These are phyloP conservation scores for Debaryomyces nepalensis DNA, from an alignment of 1,139 yeast species.

Conservation along the genomic window DNA sequence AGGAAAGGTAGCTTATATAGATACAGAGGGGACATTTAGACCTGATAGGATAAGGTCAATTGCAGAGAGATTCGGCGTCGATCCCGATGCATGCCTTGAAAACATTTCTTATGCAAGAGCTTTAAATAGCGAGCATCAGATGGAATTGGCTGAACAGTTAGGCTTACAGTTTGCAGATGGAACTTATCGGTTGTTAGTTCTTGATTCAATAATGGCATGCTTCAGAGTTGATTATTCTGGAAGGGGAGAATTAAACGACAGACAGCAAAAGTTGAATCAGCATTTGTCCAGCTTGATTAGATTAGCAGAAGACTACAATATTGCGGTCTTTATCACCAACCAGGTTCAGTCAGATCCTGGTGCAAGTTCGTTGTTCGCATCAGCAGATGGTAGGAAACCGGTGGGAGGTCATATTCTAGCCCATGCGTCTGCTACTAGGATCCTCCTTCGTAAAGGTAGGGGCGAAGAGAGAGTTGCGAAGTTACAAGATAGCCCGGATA, in stretches of 20 bases:
- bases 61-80: conserved; percentile 58
- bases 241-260: conserved; percentile 62
- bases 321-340: conserved; percentile 63
- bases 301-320: conserved; percentile 61
- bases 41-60: conserved; percentile 60
- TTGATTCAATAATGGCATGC: conserved; percentile 66
- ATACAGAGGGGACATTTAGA: conserved; percentile 64
- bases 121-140: conserved; percentile 62
- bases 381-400: conserved; percentile 69
- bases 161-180: conserved; percentile 57
- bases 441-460: conserved; percentile 60
- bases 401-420: conserved; percentile 69
- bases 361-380: conserved; percentile 64
- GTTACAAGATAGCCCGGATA: conserved; percentile 65
- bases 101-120: conserved; percentile 64
- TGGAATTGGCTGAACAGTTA: conserved; percentile 57
- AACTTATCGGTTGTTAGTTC: conserved; percentile 43
- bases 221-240: conserved; percentile 65
- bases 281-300: conserved; percentile 57
- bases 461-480: conserved; percentile 70
- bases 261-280: conserved; percentile 63
- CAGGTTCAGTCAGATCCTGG: conserved; percentile 75
- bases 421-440: conserved; percentile 67
- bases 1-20: conserved; percentile 65
- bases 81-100: conserved; percentile 55